A percentile compares a stretch with the other conserved stretches of the same genome.
Conservation (phyloP, 1,284 basidiomycete species). For the Pseudozyma flocculosa region DNA sequence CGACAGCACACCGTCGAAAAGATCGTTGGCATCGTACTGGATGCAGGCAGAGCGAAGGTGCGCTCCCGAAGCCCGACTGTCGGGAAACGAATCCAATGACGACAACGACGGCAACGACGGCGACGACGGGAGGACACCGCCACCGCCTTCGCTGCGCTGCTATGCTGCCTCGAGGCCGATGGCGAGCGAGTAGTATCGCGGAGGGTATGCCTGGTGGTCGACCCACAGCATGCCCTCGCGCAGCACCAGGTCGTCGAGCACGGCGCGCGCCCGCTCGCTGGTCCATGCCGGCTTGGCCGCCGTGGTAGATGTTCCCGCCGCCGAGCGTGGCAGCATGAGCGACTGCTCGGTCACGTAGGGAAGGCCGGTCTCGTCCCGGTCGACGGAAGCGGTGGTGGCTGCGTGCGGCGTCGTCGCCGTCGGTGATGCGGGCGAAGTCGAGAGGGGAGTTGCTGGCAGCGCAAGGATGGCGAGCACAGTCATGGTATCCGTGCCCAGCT, state of each 20-base stretch:
- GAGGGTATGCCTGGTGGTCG: constrained; percentile 71
- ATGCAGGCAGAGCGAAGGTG: no score
- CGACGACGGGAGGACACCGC: no score
- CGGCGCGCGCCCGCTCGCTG: constrained; percentile 71
- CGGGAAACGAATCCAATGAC: no score
- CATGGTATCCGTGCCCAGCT: constrained; percentile 58
- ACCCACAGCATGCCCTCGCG: constrained; percentile 92
- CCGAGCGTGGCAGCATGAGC: constrained; percentile 61
- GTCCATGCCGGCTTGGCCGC: constrained; percentile 74
- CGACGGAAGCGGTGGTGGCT: no score
- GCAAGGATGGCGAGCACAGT: constrained; percentile 60
- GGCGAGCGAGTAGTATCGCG: constrained; percentile 40
- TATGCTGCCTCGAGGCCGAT: constrained; percentile 4
- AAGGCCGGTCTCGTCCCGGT: constrained; percentile 8
- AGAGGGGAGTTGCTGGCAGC: constrained; percentile 67
- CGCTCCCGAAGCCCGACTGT: no score
- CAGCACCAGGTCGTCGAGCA: constrained; percentile 83
- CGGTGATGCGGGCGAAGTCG: constrained; percentile 68
- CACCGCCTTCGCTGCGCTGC: no score
- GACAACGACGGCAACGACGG: no score
- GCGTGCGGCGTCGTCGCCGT: constrained; percentile 72
- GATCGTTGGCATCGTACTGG: no score
- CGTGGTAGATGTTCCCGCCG: no score
- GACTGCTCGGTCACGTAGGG: constrained; percentile 63
- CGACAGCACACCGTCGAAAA: no score